A percentile compares a stretch with the other conserved stretches of the same genome.
These are phyloP conservation scores for Nakazawaea peltata DNA, from an alignment of 805 yeast species.

Conservation along the genomic window DNA sequence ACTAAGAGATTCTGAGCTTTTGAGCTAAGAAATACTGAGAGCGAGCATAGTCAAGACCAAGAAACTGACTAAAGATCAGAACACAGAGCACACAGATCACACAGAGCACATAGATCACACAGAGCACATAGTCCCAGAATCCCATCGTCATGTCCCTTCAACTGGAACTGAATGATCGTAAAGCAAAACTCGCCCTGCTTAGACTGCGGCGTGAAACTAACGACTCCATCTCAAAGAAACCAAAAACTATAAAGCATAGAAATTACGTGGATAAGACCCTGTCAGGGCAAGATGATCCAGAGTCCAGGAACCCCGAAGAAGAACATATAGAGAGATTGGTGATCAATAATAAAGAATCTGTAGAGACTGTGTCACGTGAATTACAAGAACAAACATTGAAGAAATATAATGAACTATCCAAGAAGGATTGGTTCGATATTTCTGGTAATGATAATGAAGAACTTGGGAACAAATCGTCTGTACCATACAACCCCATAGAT, in stretches of 20 bases:
- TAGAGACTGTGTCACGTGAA: conserved; percentile 25
- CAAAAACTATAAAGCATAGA: conserved; percentile 5
- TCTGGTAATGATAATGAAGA: too few relatives aligned
- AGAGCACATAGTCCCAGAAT: too few relatives aligned
- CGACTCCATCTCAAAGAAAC: conserved; percentile 1
- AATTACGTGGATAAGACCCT: conserved; percentile 1
- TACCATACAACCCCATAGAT: too few relatives aligned
- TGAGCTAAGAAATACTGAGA: too few relatives aligned
- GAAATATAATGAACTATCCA: conserved; percentile 12
- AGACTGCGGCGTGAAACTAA: conserved; percentile 11
- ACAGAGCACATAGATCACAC: too few relatives aligned
- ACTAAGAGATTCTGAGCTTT: too few relatives aligned
- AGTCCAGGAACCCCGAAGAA: too few relatives aligned
- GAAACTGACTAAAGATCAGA: too few relatives aligned
- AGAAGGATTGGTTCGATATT: conserved; percentile 5
- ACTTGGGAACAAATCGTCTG: too few relatives aligned
- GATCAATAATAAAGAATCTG: conserved; percentile 24
- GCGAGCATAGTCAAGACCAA: too few relatives aligned
- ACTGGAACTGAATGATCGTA: conserved; percentile 21
- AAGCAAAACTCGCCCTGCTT: conserved; percentile 18
- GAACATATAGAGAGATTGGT: conserved; percentile 4
- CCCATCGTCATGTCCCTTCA: conserved; percentile 15
- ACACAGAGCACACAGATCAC: too few relatives aligned
- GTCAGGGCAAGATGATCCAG: too few relatives aligned
- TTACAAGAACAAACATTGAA: conserved; percentile 20